Evolutionary conservation across 2,329 filamentous ascomycete species (phyloP).

Genomic region (Fusarium tjaetaba): DNA sequence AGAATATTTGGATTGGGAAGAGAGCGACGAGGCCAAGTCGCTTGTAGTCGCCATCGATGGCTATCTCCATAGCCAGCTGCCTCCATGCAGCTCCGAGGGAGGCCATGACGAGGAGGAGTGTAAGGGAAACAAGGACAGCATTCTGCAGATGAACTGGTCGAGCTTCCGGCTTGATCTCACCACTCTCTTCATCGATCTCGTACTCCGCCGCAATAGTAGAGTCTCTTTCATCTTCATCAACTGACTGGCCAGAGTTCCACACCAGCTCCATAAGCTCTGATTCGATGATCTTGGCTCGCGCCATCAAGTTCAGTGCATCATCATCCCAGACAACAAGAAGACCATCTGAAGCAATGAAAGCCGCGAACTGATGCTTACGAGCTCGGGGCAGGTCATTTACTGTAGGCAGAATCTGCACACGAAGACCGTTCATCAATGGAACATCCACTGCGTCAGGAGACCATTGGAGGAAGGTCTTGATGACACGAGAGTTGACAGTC

Average conservation of each 20-base stretch:
- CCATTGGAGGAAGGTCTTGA: constrained; percentile 80
- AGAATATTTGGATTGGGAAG: constrained; percentile 79
- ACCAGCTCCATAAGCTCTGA: constrained; percentile 81
- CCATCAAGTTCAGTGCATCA: constrained; percentile 75
- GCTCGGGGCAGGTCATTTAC: constrained; percentile 76
- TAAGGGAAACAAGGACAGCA: constrained; percentile 72
- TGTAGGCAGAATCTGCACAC: constrained; percentile 78
- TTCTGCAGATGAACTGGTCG: constrained; percentile 77
- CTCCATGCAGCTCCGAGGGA: constrained; percentile 77
- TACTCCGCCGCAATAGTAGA: constrained; percentile 61
- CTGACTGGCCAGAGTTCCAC: constrained; percentile 70
- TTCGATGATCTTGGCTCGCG: constrained; percentile 77
- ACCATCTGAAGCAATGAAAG: constrained; percentile 77
- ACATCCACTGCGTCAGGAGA: constrained; percentile 78
- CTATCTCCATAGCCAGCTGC: constrained; percentile 74
- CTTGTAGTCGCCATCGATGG: constrained; percentile 69
- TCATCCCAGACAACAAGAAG: constrained; percentile 86
- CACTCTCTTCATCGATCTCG: constrained; percentile 77
- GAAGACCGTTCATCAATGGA: constrained; percentile 79
- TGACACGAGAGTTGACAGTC: constrained; percentile 82
- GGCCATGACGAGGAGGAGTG: constrained; percentile 71
- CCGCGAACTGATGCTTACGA: constrained; percentile 82
- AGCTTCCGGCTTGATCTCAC: constrained; percentile 70
- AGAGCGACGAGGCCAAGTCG: constrained; percentile 73
- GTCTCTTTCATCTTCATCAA: constrained; percentile 61